Conservation (phyloP, 345 rosid species). For the Heritiera fomes region DNA sequence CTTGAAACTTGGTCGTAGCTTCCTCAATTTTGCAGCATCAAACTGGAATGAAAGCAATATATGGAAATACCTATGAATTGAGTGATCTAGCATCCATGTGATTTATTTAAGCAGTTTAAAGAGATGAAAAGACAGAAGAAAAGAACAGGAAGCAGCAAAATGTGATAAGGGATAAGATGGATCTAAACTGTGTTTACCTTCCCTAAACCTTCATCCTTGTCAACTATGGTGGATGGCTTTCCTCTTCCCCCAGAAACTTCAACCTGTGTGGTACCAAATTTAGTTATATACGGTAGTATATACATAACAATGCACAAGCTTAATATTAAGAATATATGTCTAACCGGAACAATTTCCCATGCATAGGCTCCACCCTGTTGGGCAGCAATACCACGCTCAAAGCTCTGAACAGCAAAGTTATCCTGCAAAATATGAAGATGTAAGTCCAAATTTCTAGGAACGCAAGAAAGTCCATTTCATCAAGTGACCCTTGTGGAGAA, state of each 20-base stretch:
- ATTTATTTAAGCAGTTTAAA: neutral
- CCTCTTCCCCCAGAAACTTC: conserved; percentile 97
- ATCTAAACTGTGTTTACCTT: conserved; percentile 54
- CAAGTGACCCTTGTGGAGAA: neutral
- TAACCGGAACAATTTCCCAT: conserved; percentile 93
- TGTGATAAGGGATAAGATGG: neutral
- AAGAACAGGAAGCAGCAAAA: neutral
- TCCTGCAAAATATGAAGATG: conserved; percentile 55
- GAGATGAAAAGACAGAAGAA: conserved; percentile 4
- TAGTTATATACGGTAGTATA: neutral
- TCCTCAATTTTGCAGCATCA: conserved; percentile 86
- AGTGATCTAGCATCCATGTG: neutral
- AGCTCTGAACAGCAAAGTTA: conserved; percentile 82
- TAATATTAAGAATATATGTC: conserved; percentile 22
- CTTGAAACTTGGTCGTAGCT: conserved; percentile 95
- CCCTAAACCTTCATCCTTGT: conserved; percentile 92
- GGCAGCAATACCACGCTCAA: conserved; percentile 97
- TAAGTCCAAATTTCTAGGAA: conserved; percentile 9
- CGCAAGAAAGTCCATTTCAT: neutral
- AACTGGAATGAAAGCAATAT: conserved; percentile 47
- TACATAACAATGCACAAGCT: conserved; percentile 13
- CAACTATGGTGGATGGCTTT: conserved; percentile 71
- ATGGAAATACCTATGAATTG: neutral
- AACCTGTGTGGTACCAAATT: conserved; percentile 49
- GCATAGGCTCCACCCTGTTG: conserved; percentile 78